Base-by-base conservation (phyloP, 1,284 basidiomycete species). In the Ustilago lituana region DNA sequence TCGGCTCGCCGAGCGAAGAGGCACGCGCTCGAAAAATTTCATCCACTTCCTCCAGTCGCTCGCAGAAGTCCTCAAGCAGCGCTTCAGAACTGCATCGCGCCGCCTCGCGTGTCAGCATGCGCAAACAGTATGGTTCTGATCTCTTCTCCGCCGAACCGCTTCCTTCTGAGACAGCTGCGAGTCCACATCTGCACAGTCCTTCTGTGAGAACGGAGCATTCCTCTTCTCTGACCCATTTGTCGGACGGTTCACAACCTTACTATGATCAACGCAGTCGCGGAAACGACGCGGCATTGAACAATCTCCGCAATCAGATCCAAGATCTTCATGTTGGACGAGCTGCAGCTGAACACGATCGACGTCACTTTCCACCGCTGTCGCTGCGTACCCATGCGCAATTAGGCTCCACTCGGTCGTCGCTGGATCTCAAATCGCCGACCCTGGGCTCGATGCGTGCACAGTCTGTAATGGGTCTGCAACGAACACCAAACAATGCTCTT, bases 41-140 rank as follows among this genome's bases (percentile, higher is more conserved):
- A 23, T 68, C 73, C 15, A 67, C 73, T 2, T 69, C 70, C 11
- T 73, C 70, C 2, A 58, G 50, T 29, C 43, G 59, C 17, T 76
- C 73, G 19, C 71, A 73, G n/a, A 62, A 66, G 46, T 76, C 71
- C 14, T 71, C 71, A 15, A 69, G 51, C 47, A 65, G 71, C 24
- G 66, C 71, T n/a, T 76, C 73, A 1, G 73, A 76, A 12, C 55
- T 73, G 19, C 73, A 73, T 40, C 66, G 71, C 35, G 46, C 65
- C 24, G 73, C 67, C 11, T 76, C 73, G 32, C 54, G 73, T 32
- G 70, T 58, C 53, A 68, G 71, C 48, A 64, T 73, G 67, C 65
- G 66, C 37, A 61, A 43, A 19, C 55, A 52, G 11, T 49, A 67
- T 40, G 73, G 73, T 15, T 51, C 66, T 6, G 73, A 73, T 43